These are phyloP conservation scores for Aurantiochytrium sp. DNA, from an alignment of 108 stramenopile genomes.

Conservation along the genomic window DNA sequence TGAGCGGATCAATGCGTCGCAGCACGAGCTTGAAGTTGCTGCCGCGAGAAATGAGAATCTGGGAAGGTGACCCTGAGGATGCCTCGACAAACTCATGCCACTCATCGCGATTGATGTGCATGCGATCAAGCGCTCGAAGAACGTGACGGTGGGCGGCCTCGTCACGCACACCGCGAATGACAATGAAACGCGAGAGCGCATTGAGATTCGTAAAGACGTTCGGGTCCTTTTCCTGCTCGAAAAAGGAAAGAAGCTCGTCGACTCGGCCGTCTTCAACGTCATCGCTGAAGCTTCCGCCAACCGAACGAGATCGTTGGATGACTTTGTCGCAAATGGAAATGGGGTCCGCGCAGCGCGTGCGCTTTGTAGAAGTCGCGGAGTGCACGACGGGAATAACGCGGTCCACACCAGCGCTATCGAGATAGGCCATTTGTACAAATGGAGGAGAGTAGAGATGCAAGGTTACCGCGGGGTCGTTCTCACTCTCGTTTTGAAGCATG, in stretches of 20 bases:
- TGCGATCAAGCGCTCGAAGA: not conserved
- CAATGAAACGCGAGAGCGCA: not conserved
- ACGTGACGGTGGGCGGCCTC: not conserved
- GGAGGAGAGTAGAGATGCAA: not conserved
- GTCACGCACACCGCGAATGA: not conserved
- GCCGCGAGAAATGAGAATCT: not conserved
- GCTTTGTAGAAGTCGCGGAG: not conserved
- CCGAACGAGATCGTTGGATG: not conserved
- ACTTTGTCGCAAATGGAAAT: not conserved
- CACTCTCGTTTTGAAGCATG: not conserved
- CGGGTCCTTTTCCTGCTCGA: not conserved
- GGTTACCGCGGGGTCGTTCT: not conserved
- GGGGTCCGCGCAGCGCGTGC: not conserved
- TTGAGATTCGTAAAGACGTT: constrained; percentile 13
- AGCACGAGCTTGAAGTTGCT: not conserved
- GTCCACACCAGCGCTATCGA: not conserved
- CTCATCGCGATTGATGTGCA: not conserved
- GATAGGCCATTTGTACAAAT: constrained; percentile 4
- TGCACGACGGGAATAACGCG: constrained; percentile 11
- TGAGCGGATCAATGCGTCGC: not conserved
- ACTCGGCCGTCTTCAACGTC: not conserved
- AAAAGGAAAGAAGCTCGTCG: not conserved
- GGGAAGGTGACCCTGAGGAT: not conserved
- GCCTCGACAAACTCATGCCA: not conserved
- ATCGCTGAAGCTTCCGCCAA: not conserved